phyloP scores from a whole-genome alignment of 2,329 filamentous ascomycete genomes.

The Monosporascus sp. region DNA sequence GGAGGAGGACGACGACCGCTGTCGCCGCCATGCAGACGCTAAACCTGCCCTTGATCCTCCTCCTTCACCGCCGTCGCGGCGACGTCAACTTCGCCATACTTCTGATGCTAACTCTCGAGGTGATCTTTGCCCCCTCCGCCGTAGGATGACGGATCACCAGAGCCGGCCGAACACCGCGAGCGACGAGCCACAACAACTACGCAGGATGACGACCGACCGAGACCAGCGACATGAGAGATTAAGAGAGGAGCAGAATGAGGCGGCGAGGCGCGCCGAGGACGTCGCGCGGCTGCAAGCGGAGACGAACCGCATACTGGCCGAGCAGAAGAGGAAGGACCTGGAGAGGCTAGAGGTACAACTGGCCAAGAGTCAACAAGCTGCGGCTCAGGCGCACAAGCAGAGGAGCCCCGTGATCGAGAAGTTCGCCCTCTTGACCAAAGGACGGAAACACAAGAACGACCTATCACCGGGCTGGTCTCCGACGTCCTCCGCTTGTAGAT shows the following conservation, averaged over 20 bases:
- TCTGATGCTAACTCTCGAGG: background rate
- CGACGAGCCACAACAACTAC: slow-evolving; percentile 14
- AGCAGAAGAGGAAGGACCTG: slow-evolving; percentile 46
- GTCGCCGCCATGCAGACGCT: background rate
- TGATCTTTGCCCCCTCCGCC: background rate
- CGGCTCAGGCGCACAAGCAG: slow-evolving; percentile 21
- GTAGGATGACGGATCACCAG: slow-evolving; percentile 12
- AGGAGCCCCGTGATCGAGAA: slow-evolving; percentile 43
- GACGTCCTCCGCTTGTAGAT: slow-evolving; percentile 22
- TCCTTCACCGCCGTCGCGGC: slow-evolving; percentile 7
- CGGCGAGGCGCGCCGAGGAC: slow-evolving; percentile 31
- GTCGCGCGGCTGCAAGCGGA: slow-evolving; percentile 41
- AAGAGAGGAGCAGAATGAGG: slow-evolving; percentile 19
- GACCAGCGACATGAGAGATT: slow-evolving; percentile 12
- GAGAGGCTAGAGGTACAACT: slow-evolving; percentile 41
- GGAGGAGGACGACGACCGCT: slow-evolving; percentile 7
- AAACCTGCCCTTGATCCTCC: slow-evolving; percentile 6
- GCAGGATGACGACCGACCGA: slow-evolving; percentile 13
- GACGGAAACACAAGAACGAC: slow-evolving; percentile 34
- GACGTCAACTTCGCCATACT: slow-evolving; percentile 16
- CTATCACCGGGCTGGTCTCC: slow-evolving; percentile 29
- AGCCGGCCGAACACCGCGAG: slow-evolving; percentile 11
- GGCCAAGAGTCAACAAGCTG: slow-evolving; percentile 27
- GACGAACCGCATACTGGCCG: slow-evolving; percentile 42
- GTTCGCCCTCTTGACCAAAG: slow-evolving; percentile 40